Percentiles rank a stretch among this genome's conserved stretches.
Evolutionary conservation across 2,329 filamentous ascomycete genomes (phyloP).

Genomic region (Massarina eburnea): DNA sequence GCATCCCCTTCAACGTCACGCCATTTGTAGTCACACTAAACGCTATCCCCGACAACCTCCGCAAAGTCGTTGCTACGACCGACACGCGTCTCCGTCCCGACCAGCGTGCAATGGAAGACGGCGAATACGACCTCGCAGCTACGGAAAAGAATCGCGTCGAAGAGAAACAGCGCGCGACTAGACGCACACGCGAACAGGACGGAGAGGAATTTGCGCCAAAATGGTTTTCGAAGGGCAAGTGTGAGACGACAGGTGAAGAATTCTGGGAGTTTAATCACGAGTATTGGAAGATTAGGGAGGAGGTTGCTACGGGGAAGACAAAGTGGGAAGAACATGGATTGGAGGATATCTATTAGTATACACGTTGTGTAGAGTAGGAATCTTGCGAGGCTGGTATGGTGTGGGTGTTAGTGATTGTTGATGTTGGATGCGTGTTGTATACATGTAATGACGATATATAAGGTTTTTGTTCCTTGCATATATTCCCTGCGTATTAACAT

Average conservation of each 20-base stretch:
- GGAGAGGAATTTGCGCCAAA: slow-evolving; percentile 82
- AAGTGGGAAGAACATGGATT: slow-evolving; percentile 64
- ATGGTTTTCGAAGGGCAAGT: slow-evolving; percentile 78
- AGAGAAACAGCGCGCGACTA: slow-evolving; percentile 79
- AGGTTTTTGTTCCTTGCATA: too few species aligned
- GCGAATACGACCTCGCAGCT: slow-evolving; percentile 92
- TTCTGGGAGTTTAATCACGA: slow-evolving; percentile 88
- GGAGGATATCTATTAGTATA: slow-evolving; percentile 70
- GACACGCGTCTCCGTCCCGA: slow-evolving; percentile 92
- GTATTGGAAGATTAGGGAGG: slow-evolving; percentile 79
- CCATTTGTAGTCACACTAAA: slow-evolving; percentile 96
- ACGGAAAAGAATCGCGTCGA: slow-evolving; percentile 93
- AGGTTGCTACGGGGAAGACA: slow-evolving; percentile 63
- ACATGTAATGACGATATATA: too few species aligned
- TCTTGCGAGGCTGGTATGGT: neutral
- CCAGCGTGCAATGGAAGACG: slow-evolving; percentile 97
- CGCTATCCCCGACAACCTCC: slow-evolving; percentile 80
- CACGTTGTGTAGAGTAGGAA: neutral
- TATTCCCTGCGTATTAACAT: too few species aligned
- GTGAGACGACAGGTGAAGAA: slow-evolving; percentile 79
- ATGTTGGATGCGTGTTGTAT: neutral
- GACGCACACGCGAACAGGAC: slow-evolving; percentile 70
- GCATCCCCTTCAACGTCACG: slow-evolving; percentile 95
- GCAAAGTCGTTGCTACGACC: slow-evolving; percentile 79
- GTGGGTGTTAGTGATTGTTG: neutral